Evolutionary conservation across 192 early-diverging fungal genomes (phyloP).

Genomic region (Cladochytrium replicatum): DNA sequence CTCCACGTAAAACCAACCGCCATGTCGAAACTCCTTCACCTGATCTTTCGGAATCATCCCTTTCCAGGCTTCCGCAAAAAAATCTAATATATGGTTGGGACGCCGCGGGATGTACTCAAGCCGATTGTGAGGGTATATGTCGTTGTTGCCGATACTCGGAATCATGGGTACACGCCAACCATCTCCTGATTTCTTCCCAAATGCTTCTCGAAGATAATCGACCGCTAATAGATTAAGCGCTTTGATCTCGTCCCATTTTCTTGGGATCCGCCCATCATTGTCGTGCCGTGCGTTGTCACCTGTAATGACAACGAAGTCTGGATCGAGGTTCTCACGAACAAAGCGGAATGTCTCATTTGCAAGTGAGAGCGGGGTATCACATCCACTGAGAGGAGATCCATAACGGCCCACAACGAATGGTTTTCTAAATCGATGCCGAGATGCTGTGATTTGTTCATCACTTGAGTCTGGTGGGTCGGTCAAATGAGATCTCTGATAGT

Average conservation of each 20-base stretch:
- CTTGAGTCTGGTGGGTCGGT: too few relatives aligned
- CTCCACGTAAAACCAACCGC: constrained; percentile 16
- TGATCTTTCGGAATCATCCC: constrained; percentile 20
- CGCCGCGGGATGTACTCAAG: constrained; percentile 7
- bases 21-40: neutral
- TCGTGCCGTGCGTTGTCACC: constrained; percentile 32
- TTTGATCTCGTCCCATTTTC: constrained; percentile 14
- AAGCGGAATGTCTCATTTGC: constrained; percentile 23
- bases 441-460: too few relatives aligned
- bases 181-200: neutral
- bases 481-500: too few relatives aligned
- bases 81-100: constrained; percentile 17
- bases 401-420: too few relatives aligned
- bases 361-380: constrained; percentile 25
- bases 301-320: constrained; percentile 26
- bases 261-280: constrained; percentile 6
- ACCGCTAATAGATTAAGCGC: constrained; percentile 10
- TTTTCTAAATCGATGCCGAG: too few relatives aligned
- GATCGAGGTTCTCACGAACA: constrained; percentile 3
- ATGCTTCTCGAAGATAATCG: neutral
- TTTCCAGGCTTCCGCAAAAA: constrained; percentile 16
- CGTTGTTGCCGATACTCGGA: constrained; percentile 35
- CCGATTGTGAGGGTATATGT: constrained; percentile 28
- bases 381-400: constrained; percentile 20
- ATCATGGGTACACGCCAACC: constrained; percentile 10